These are phyloP conservation scores for Ophiostoma sp. DNA, from an alignment of 2,329 filamentous ascomycete species.

Conservation along the genomic window DNA sequence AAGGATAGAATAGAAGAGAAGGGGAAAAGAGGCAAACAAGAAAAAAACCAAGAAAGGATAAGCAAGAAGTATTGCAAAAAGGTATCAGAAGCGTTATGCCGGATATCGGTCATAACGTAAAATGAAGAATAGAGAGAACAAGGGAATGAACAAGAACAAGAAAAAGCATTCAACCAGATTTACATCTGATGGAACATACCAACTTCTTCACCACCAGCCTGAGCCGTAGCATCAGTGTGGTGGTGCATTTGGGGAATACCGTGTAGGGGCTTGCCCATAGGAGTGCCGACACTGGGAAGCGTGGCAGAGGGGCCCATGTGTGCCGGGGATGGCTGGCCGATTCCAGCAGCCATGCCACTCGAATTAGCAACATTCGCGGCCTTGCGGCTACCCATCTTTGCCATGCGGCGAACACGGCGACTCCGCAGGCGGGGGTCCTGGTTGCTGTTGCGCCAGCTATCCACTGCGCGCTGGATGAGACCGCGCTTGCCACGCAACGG, in stretches of 20 bases:
- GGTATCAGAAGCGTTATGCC: slow-evolving; percentile 29
- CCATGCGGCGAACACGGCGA: slow-evolving; percentile 86
- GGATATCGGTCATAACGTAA: slow-evolving; percentile 27
- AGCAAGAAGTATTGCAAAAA: slow-evolving; percentile 29
- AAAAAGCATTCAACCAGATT: slow-evolving; percentile 37
- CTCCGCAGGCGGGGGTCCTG: slow-evolving; percentile 88
- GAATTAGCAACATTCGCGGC: slow-evolving; percentile 45
- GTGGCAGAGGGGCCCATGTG: slow-evolving; percentile 44
- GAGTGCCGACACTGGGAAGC: slow-evolving; percentile 52
- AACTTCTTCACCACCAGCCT: slow-evolving; percentile 74
- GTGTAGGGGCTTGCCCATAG: slow-evolving; percentile 61
- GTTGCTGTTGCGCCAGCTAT: slow-evolving; percentile 99
- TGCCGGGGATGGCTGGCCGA: slow-evolving; percentile 24
- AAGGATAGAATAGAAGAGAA: slow-evolving; percentile 23
- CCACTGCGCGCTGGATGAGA: slow-evolving; percentile 91
- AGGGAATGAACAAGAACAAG: slow-evolving; percentile 14
- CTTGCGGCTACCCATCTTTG: slow-evolving; percentile 89
- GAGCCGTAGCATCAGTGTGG: slow-evolving; percentile 60
- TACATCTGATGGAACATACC: slow-evolving; percentile 98
- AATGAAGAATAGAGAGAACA: slow-evolving; percentile 22
- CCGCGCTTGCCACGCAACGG: slow-evolving; percentile 88
- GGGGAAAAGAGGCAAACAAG: slow-evolving; percentile 14
- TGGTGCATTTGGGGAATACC: slow-evolving; percentile 72
- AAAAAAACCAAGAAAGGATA: slow-evolving; percentile 23
- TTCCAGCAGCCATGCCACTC: slow-evolving; percentile 35